These are phyloP conservation scores for Pseudogymnoascus sp. DNA, from an alignment of 2,329 filamentous ascomycete species.

Conservation along the genomic window DNA sequence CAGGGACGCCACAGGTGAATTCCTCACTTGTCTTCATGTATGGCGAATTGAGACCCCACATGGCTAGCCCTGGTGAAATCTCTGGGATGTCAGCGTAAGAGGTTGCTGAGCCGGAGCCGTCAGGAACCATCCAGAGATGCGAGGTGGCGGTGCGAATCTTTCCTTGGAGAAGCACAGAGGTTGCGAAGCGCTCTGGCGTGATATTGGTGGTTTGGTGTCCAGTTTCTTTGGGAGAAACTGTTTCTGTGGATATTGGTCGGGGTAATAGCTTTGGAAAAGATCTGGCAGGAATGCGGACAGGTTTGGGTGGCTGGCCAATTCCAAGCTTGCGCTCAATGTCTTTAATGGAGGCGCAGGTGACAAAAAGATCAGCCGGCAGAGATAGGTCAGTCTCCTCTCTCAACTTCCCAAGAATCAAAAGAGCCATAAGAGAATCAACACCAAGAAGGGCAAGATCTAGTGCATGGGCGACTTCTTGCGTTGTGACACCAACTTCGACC, in stretches of 20 bases:
- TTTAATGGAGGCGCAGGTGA: constrained; percentile 52
- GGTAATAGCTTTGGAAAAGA: constrained; percentile 9
- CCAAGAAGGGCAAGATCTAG: constrained; percentile 47
- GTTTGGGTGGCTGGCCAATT: constrained; percentile 27
- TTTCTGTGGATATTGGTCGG: constrained; percentile 11
- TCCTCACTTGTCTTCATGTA: constrained; percentile 62
- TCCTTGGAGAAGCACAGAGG: constrained; percentile 38
- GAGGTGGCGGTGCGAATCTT: constrained; percentile 36
- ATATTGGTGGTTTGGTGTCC: constrained; percentile 29
- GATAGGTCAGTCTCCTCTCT: constrained; percentile 45
- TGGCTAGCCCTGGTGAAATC: constrained; percentile 37
- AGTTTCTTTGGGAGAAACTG: not conserved
- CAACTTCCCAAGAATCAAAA: constrained; percentile 46
- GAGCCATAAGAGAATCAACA: constrained; percentile 50
- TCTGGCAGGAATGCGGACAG: constrained; percentile 30
- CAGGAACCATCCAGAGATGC: constrained; percentile 37
- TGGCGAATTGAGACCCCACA: constrained; percentile 58
- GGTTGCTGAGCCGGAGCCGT: constrained; percentile 38
- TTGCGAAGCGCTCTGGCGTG: constrained; percentile 30
- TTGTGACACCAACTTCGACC: constrained; percentile 62
- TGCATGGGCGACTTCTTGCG: constrained; percentile 50
- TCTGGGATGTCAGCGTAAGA: constrained; percentile 30
- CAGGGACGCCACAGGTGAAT: constrained; percentile 56
- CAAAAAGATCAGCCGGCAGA: constrained; percentile 52
- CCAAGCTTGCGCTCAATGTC: constrained; percentile 58